These are phyloP conservation scores for Cryptococcus hybrid DNA, from an alignment of 1,284 basidiomycete genomes.

Conservation along the genomic window DNA sequence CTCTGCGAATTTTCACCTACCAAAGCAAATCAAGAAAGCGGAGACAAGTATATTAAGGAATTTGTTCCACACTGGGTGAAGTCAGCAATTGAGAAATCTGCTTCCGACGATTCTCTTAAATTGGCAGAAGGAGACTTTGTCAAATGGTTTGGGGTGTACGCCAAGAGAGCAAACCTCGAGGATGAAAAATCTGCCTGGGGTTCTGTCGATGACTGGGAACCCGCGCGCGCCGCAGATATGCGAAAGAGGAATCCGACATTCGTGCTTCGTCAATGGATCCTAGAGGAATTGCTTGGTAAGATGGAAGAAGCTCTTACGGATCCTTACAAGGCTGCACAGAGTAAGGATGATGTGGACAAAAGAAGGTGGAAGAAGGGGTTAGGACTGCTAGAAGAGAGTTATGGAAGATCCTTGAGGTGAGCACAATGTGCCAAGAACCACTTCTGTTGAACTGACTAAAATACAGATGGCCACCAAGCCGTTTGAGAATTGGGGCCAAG, in stretches of 20 bases:
- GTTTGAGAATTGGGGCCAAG: no score
- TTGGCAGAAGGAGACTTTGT: conserved; percentile 55
- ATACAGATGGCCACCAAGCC: no score
- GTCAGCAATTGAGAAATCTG: conserved; percentile 48
- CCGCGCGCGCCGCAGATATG: conserved; percentile 42
- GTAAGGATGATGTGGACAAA: conserved; percentile 1
- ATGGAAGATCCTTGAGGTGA: conserved; percentile 23
- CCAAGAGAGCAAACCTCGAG: conserved; percentile 57
- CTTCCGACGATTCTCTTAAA: conserved; percentile 51
- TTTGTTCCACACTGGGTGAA: conserved; percentile 59
- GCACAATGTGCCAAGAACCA: conserved; percentile 4
- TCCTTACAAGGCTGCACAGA: conserved; percentile 23
- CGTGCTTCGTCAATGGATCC: conserved; percentile 85
- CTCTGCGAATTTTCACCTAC: conserved; percentile 65
- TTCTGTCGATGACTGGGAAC: conserved; percentile 26
- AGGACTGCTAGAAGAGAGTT: conserved; percentile 25
- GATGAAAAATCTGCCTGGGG: conserved; percentile 50
- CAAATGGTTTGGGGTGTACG: conserved; percentile 68
- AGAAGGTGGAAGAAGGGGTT: conserved; percentile 19
- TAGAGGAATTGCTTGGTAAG: conserved; percentile 79
- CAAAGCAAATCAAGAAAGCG: conserved; percentile 10
- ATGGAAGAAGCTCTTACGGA: conserved; percentile 67
- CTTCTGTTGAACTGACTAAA: no score
- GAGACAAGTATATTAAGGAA: conserved; percentile 42
- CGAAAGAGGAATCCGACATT: conserved; percentile 73